These are phyloP conservation scores for Pseudopithomyces maydicus DNA, from an alignment of 2,329 filamentous ascomycete species.

Conservation along the genomic window DNA sequence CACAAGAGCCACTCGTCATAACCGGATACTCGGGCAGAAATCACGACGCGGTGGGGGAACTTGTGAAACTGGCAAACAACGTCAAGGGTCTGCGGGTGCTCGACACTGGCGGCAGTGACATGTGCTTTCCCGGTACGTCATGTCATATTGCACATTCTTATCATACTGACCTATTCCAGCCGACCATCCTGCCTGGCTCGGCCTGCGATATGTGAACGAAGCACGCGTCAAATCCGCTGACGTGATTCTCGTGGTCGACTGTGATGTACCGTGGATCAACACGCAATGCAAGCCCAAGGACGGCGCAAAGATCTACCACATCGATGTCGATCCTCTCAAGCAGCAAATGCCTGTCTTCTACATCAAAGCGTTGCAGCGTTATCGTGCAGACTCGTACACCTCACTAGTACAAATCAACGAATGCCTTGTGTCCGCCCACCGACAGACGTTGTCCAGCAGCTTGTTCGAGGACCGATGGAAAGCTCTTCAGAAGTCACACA, in stretches of 20 bases:
- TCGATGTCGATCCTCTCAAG: conserved; percentile 71
- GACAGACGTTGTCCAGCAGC: conserved; percentile 46
- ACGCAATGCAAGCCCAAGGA: conserved; percentile 68
- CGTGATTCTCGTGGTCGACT: conserved; percentile 83
- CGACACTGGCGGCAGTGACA: conserved; percentile 78
- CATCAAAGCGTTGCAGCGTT: conserved; percentile 58
- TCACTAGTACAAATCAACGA: conserved; percentile 72
- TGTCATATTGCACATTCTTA: neutral
- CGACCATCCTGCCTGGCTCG: conserved; percentile 61
- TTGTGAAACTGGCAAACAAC: conserved; percentile 70
- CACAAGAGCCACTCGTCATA: conserved; percentile 70
- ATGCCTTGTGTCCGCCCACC: conserved; percentile 57
- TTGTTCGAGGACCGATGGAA: conserved; percentile 56
- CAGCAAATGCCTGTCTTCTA: conserved; percentile 65
- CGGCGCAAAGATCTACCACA: conserved; percentile 65
- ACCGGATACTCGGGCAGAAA: conserved; percentile 76
- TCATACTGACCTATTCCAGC: conserved; percentile 16
- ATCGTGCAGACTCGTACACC: conserved; percentile 57
- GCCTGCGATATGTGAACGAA: conserved; percentile 75
- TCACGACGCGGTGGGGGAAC: conserved; percentile 62
- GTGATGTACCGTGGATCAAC: conserved; percentile 93
- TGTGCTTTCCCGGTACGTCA: conserved; percentile 70
- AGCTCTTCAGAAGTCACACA: conserved; percentile 62
- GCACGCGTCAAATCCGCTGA: conserved; percentile 77
- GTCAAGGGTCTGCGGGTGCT: conserved; percentile 73